Percentiles rank a stretch among this genome's conserved stretches.
Conservation (phyloP, 306 rosid genomes). For the Echinosophora koreensis region DNA sequence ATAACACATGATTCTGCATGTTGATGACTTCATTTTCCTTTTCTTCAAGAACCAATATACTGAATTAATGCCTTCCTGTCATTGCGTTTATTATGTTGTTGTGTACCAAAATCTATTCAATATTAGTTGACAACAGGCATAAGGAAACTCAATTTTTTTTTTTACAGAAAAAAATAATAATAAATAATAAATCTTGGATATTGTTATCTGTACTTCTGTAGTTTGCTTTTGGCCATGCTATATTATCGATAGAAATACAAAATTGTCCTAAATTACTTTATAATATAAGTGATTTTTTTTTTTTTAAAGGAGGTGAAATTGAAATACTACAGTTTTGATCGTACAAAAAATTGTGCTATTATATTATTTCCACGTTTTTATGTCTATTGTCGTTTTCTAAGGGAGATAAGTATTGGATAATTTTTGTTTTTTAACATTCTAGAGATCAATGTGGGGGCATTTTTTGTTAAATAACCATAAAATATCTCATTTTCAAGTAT, state of each 20-base stretch:
- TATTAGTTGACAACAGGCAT: neutral
- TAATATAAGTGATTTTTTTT: neutral
- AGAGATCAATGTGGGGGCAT: too few species aligned
- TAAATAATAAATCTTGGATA: neutral
- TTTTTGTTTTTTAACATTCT: too few species aligned
- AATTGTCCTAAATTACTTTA: neutral
- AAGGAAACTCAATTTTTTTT: neutral
- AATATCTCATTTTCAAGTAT: too few species aligned
- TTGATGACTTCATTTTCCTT: slow-evolving; percentile 9
- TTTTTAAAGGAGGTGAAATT: too few species aligned
- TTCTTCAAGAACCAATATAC: neutral
- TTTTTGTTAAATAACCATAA: too few species aligned
- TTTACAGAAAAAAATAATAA: neutral
- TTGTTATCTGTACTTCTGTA: neutral
- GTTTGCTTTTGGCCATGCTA: neutral
- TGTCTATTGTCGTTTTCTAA: too few species aligned
- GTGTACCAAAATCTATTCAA: neutral
- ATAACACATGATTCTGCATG: neutral
- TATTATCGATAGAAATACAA: neutral
- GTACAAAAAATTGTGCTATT: too few species aligned
- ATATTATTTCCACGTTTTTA: too few species aligned
- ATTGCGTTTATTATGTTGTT: neutral
- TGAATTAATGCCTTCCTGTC: slow-evolving; percentile 1
- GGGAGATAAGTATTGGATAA: too few species aligned
- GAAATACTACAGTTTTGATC: neutral